phyloP scores from a whole-genome alignment of 257 asterid species.

The Asclepias syriaca region DNA sequence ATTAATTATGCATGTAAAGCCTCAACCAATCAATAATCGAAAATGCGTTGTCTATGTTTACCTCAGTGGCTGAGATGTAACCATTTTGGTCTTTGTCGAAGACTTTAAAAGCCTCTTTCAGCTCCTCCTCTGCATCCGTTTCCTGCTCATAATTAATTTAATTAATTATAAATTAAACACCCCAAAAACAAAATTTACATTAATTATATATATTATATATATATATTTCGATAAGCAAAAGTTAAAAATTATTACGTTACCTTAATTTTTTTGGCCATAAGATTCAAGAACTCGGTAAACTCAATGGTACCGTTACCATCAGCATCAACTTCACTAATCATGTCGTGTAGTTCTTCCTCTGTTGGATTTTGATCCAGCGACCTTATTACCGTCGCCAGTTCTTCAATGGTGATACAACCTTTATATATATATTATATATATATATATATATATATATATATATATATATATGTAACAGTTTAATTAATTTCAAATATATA shows the following conservation, averaged over 20 bases:
- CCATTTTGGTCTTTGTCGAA: constrained; percentile 57
- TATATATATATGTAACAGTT: too few species aligned
- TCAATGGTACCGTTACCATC: constrained; percentile 49
- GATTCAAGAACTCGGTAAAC: constrained; percentile 42
- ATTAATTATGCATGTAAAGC: not conserved
- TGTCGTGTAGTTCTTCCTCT: constrained; percentile 38
- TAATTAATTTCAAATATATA: too few species aligned
- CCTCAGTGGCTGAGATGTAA: constrained; percentile 46
- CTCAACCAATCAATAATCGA: too few species aligned
- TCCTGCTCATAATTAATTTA: constrained; percentile 22
- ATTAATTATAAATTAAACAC: not conserved
- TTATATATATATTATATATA: too few species aligned
- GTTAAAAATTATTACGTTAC: constrained; percentile 7
- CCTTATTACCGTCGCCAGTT: constrained; percentile 39
- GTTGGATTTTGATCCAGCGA: constrained; percentile 46
- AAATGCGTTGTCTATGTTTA: constrained; percentile 8
- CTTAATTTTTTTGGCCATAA: constrained; percentile 40
- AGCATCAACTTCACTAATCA: constrained; percentile 46
- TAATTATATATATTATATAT: too few species aligned
- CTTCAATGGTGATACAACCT: constrained; percentile 51
- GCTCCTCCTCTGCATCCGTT: constrained; percentile 44
- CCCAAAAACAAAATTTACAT: not conserved
- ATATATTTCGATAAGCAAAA: too few species aligned
- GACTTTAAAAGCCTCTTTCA: constrained; percentile 50
- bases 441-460: too few species aligned